Conservation (phyloP, 2,329 filamentous ascomycete species). For the Arthroderma sp. region DNA sequence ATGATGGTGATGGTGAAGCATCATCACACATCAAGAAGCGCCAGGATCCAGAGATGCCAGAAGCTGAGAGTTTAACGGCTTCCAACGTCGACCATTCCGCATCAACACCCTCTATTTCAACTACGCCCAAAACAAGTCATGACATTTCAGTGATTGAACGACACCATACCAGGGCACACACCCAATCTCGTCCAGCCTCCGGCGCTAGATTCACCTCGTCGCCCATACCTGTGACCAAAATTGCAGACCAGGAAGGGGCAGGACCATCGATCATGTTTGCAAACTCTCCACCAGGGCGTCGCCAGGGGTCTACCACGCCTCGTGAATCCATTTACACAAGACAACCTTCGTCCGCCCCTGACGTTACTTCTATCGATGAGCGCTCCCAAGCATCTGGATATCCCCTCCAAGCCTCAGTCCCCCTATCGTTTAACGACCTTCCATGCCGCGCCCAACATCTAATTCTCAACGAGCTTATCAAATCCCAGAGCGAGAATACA, state of each 20-base stretch:
- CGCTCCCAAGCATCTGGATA: constrained; percentile 29
- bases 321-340: constrained; percentile 28
- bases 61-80: no score
- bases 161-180: no score
- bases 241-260: constrained; percentile 50
- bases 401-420: constrained; percentile 47
- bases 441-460: constrained; percentile 74
- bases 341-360: constrained; percentile 13
- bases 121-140: not conserved
- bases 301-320: constrained; percentile 6
- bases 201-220: constrained; percentile 51
- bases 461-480: constrained; percentile 75
- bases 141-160: no score
- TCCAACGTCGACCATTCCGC: not conserved
- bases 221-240: constrained; percentile 56
- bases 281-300: constrained; percentile 26
- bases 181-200: constrained; percentile 17
- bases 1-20: no score
- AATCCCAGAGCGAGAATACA: constrained; percentile 52
- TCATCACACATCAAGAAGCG: no score
- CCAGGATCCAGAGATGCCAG: no score
- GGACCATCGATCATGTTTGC: constrained; percentile 67
- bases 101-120: not conserved
- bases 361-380: not conserved
- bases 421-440: constrained; percentile 74